Base-by-base conservation (phyloP, 768 basidiomycete genomes). In the Rhizopogon vinicolor region DNA sequence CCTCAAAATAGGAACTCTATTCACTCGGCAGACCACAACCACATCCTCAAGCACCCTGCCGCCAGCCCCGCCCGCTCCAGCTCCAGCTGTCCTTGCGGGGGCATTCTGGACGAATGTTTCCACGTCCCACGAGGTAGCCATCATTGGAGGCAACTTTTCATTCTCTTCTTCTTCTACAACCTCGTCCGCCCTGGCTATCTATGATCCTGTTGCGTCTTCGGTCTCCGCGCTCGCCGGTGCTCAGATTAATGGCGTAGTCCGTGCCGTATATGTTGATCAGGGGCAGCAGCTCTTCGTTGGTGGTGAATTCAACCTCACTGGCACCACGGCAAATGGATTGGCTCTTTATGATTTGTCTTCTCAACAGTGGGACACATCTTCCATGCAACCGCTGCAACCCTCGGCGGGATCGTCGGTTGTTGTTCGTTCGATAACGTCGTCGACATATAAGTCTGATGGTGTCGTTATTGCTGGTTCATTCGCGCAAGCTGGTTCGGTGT, bases 91-190 rank as follows among this genome's bases (percentile, higher is more conserved):
- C 57, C 76, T 97, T 53, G 81, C 91, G 0, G 96, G 92, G 33
- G 81, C 82, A 2, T 98, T 93, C 75, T 98, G 92, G 91, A 88
- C 83, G 7, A 97, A 98, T 65, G 76, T 76, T 39, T 80, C 86
- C 2, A 83, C 83, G 3, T 74, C 73, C 9, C 77, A 80, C 5
- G 83, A 90, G 54, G 70, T 92, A 18, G 83, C 84, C 42, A 82
- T 98, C 58, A 75, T 98, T 46, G 96, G 94, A 33, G 96, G 96
- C 37, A 93, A 94, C 68, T 99, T 98, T 68, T 81, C 88, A 1
- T 85, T 85, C 65, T 56, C 75, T 6, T 58, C 73, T 40, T 71
- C 76, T 4, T 72, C 76, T 1, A 58, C 69, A 16, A 64, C 65
- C 2, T 77, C 83, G 2, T 74, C 79, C 58, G 84, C 79, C 31